Percentiles rank a stretch among this genome's conserved stretches.
Evolutionary conservation across 305 asterid species (phyloP).

Genomic region (Stenogyne calaminthoides): DNA sequence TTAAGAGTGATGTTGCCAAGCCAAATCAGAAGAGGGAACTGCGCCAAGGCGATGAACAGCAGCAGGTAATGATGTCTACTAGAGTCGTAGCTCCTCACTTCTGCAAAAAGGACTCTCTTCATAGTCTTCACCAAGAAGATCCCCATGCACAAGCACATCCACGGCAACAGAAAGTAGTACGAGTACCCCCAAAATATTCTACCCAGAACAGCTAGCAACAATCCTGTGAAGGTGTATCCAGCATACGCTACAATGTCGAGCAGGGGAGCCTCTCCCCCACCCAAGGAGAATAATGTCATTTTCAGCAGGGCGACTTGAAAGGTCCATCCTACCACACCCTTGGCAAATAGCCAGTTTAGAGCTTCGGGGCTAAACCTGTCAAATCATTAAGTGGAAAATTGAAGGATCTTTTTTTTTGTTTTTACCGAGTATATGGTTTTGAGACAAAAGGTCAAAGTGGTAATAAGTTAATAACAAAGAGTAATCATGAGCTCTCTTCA

Average conservation of each 20-base stretch:
- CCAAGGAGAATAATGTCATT: constrained; percentile 48
- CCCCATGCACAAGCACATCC: constrained; percentile 64
- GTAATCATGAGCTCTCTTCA: neutral
- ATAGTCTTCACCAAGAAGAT: constrained; percentile 60
- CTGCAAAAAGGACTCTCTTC: constrained; percentile 64
- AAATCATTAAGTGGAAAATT: neutral
- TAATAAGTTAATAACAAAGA: too few relatives aligned
- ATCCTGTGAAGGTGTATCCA: constrained; percentile 54
- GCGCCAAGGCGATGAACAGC: constrained; percentile 63
- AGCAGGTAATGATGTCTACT: constrained; percentile 59
- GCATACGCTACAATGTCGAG: constrained; percentile 64
- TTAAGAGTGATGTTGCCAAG: constrained; percentile 56
- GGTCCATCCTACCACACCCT: constrained; percentile 58
- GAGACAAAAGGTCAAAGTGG: too few relatives aligned
- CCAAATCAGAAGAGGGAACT: constrained; percentile 57
- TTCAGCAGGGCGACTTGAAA: constrained; percentile 55
- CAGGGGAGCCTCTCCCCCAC: constrained; percentile 59
- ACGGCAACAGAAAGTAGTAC: constrained; percentile 59
- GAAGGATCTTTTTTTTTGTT: too few relatives aligned
- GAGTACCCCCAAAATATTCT: constrained; percentile 46
- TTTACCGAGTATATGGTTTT: too few relatives aligned
- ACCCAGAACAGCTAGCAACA: constrained; percentile 53
- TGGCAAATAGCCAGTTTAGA: constrained; percentile 51
- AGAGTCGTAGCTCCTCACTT: constrained; percentile 57
- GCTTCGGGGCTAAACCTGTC: constrained; percentile 59